Evolutionary conservation across 2,329 filamentous ascomycete species (phyloP).

Genomic region (Trematosphaeria pertusa): DNA sequence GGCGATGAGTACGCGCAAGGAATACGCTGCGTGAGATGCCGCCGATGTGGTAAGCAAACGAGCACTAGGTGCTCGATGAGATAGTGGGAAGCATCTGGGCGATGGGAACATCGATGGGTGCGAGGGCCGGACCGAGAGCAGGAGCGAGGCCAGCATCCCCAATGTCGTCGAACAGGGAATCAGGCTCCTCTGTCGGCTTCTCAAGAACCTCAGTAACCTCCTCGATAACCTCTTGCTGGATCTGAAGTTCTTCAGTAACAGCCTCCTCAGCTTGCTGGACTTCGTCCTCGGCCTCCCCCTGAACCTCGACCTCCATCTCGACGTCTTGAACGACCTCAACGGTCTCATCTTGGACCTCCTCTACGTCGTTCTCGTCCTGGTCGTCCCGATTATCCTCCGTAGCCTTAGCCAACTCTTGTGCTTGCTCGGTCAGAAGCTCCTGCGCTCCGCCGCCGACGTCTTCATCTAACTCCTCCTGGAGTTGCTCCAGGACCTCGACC

Average conservation of each 20-base stretch:
- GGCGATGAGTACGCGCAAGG: too few relatives aligned
- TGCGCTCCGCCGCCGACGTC: background rate
- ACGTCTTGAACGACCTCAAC: background rate
- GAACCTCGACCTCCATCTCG: background rate
- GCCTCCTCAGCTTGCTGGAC: background rate
- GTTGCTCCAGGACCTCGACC: background rate
- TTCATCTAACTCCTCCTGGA: background rate
- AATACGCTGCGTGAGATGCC: too few relatives aligned
- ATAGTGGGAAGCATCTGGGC: background rate
- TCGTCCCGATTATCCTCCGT: background rate
- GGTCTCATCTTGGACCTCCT: background rate
- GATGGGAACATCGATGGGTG: background rate
- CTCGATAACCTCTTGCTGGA: background rate
- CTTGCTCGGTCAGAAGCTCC: background rate
- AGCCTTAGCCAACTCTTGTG: too few relatives aligned
- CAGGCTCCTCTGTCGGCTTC: background rate
- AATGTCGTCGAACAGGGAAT: slow-evolving; percentile 2
- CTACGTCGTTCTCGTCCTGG: background rate
- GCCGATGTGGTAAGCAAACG: too few relatives aligned
- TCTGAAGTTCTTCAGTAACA: background rate
- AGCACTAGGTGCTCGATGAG: too few relatives aligned
- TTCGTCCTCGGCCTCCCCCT: background rate
- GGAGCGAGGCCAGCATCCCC: background rate
- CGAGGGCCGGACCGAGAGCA: background rate
- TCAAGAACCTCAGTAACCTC: background rate